Evolutionary conservation across 2,329 filamentous ascomycete species (phyloP).

Genomic region (Scopulariopsis brevicaulis): DNA sequence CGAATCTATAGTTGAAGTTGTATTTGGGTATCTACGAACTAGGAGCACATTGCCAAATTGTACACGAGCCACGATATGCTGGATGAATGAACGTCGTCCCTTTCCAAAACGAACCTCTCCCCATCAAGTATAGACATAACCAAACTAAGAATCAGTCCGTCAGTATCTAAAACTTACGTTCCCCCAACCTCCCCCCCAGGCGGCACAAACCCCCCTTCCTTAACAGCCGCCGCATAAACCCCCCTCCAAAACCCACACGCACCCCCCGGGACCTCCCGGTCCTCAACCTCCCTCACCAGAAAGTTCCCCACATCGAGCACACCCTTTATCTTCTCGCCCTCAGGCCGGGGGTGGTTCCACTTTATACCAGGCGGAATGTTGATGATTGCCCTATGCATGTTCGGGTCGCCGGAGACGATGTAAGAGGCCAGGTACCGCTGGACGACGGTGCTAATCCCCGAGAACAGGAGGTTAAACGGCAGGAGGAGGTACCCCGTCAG

Average conservation of each 20-base stretch:
- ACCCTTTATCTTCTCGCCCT: slow-evolving; percentile 13
- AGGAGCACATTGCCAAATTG: no score
- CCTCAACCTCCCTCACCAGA: slow-evolving; percentile 16
- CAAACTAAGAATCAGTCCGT: not conserved
- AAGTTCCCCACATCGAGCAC: slow-evolving; percentile 22
- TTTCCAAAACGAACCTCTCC: not conserved
- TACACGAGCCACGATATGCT: no score
- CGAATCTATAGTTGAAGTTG: no score
- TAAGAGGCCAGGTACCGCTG: slow-evolving; percentile 28
- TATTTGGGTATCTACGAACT: no score
- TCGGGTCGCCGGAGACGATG: slow-evolving; percentile 25
- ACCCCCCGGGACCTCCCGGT: slow-evolving; percentile 15
- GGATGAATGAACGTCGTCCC: not conserved
- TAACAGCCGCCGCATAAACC: slow-evolving; percentile 12
- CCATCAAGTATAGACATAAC: not conserved
- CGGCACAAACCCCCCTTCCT: slow-evolving; percentile 18
- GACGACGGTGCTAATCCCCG: slow-evolving; percentile 21
- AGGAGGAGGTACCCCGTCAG: slow-evolving; percentile 15
- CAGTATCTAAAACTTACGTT: not conserved
- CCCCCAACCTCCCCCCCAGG: slow-evolving; percentile 7
- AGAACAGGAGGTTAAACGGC: slow-evolving; percentile 17
- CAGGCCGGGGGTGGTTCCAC: slow-evolving; percentile 18
- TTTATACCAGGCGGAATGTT: slow-evolving; percentile 20
- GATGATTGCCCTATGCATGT: slow-evolving; percentile 16
- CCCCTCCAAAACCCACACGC: slow-evolving; percentile 21